Conservation (phyloP, 139 green algal genomes). For the Yamagishiella unicocca region DNA sequence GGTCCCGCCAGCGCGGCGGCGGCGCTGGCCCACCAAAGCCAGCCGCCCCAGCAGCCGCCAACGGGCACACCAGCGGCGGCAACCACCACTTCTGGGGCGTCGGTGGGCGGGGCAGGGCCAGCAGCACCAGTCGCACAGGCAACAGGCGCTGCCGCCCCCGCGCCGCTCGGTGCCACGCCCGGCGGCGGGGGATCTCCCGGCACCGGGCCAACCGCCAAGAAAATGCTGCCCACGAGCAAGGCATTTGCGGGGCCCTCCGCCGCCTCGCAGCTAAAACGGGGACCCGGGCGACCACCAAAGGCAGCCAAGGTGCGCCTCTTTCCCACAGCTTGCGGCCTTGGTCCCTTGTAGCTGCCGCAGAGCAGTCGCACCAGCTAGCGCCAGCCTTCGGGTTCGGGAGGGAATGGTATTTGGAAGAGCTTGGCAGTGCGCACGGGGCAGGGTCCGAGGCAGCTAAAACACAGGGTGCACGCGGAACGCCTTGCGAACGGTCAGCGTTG, state of each 20-base stretch:
- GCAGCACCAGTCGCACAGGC: background rate
- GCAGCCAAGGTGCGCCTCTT: slow-evolving; percentile 35
- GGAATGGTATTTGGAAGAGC: too few species aligned
- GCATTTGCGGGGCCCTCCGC: slow-evolving; percentile 6
- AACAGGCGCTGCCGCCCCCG: background rate
- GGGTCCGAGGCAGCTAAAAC: too few species aligned
- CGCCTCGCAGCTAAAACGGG: slow-evolving; percentile 32
- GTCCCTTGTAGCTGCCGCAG: too few species aligned
- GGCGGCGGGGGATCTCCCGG: background rate
- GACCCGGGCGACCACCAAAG: slow-evolving; percentile 24
- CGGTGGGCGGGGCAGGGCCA: background rate
- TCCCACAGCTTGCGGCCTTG: too few species aligned
- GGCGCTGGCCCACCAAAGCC: background rate
- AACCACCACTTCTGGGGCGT: background rate
- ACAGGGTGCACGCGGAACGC: too few species aligned
- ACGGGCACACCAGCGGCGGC: background rate
- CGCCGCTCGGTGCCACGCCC: background rate
- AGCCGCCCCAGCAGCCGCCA: too few species aligned
- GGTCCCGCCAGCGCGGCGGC: background rate
- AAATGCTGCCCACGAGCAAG: slow-evolving; percentile 29
- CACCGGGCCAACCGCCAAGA: slow-evolving; percentile 5
- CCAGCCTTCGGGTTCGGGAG: too few species aligned
- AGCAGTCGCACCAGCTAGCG: too few species aligned
- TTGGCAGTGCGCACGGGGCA: too few species aligned
- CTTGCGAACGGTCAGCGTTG: too few species aligned